Percentiles rank a stretch among this genome's conserved stretches.
Conservation (phyloP, 2,329 filamentous ascomycete genomes). For the Calonectria pauciramosa region DNA sequence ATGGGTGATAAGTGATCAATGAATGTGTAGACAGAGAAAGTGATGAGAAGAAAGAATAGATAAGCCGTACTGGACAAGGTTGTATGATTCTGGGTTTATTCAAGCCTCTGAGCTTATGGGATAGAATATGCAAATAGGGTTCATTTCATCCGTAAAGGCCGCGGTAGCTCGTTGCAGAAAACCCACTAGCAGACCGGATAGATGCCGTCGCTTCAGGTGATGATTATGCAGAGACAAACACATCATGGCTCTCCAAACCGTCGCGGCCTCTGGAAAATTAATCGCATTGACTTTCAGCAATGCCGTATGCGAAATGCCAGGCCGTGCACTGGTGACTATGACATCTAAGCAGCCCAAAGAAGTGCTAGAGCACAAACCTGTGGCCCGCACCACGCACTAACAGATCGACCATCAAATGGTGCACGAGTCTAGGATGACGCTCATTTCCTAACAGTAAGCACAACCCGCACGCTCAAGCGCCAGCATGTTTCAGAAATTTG, state of each 20-base stretch:
- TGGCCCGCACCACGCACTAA: background rate
- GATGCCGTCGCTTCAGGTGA: background rate
- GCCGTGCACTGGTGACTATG: background rate
- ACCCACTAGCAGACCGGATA: accelerated
- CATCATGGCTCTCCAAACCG: background rate
- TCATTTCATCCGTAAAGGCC: background rate
- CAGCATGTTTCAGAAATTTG: background rate
- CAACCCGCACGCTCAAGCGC: background rate
- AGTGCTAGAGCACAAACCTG: background rate
- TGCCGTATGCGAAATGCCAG: background rate
- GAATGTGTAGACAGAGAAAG: background rate
- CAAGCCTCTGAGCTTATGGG: background rate
- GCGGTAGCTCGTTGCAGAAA: background rate
- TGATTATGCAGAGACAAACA: background rate
- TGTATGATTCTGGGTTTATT: background rate
- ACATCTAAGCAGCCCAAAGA: background rate
- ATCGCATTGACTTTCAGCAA: background rate
- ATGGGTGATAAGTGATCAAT: background rate
- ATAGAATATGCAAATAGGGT: background rate
- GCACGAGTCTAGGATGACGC: background rate
- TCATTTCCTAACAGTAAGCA: background rate
- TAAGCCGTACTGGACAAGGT: background rate
- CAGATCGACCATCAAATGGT: background rate
- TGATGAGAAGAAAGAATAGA: background rate
- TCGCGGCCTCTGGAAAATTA: background rate